Base-by-base conservation (phyloP, 1,284 basidiomycete genomes). In the Schizophyllum commune region DNA sequence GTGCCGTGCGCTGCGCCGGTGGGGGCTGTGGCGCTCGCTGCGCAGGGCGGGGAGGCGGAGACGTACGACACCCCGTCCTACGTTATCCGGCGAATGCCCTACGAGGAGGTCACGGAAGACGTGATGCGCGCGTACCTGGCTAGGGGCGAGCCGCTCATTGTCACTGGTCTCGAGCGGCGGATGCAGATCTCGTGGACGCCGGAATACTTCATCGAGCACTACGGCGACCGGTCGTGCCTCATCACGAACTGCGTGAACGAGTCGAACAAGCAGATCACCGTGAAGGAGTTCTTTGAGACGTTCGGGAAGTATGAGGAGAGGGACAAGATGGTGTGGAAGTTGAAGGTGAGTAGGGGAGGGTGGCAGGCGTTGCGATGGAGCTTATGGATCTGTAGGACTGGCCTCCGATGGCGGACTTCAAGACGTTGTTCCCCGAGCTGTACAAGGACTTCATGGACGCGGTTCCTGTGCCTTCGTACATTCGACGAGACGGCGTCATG, bases 341-440 rank as follows among this genome's bases (percentile, higher is more conserved):
- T 97, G 67, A 95, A 96, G 82, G 90, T 87, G 61, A 55, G 73
- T 57, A 58, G 47, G 62, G 55, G 56, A 52, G 39, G 27, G 53
- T 34, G 39, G 15, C 58, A 58, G 68, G n/a, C 65, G 39, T 33
- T 59, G 52, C 2, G 3, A 55, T 57, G 20, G 32, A 55, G 13
- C 39, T 20, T n/a, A 52, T 32, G 1, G 13, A 2, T 52, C 27
- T 61, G 13, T 68, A 94, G 87, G 96, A 98, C 73, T 98, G 95
- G 94, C 96, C 96, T 1, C 83, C 90, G 0, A 88, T 88, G 1
- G 82, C 85, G 2, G 93, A 96, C 64, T 96, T 98, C 74, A 88
- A 88, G 68, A 78, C 80, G 1, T 83, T 84, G 4, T 94, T 95
- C 68, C 95, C 95, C 0, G 86, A 89, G 63, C 76, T 97, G n/a